Base-by-base conservation (phyloP, 176 grass and related monocot species). In the Carex kokanica region DNA sequence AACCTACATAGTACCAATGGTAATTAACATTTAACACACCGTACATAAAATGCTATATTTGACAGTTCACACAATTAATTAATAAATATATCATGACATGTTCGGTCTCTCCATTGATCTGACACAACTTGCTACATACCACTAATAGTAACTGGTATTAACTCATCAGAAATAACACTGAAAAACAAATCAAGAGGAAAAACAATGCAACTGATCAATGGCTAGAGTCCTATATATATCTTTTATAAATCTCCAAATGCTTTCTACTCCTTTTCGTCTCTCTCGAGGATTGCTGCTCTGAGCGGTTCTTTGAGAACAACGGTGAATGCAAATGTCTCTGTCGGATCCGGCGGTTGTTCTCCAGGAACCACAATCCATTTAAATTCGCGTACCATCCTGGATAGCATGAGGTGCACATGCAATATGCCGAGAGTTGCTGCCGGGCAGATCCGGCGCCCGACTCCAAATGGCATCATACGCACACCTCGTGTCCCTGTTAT, bases 391-490 rank as follows among this genome's bases (percentile, higher is more conserved):
- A 99, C 88, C 96, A 99, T 99, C 83, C 85, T 91, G 18, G 96
- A 89, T 36, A 99, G 85, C 71, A 85, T 92, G 63, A 95, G 93
- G 83, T 95, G 93, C 64, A 95, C 86, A 72, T 99, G 96, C 68
- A 99, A 90, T 62, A 99, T 88, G 56, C 96, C 96, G 40, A 99
- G 92, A 2, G 89, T 89, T 65, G 80, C 83, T 15, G 96, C 96
- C 14, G 96, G 96, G 89, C 96, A 99, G 87, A 95, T 99, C 40
- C 96, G 84, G 13, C 96, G 84, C 0, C 96, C 96, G 10, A 93
- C 91, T 20, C 96, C 96, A 84, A 99, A 99, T 0, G 96, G 96
- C 96, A 99, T 95, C 96, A 99, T 99, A 62, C 96, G 88, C 40
- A 99, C 88, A 10, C 84, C 88, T 53, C 96, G 89, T 0, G 91